A percentile compares a stretch with the other conserved stretches of the same genome.
Evolutionary conservation across 2,329 filamentous ascomycete genomes (phyloP).

Genomic region (Cladophialophora chaetospira): DNA sequence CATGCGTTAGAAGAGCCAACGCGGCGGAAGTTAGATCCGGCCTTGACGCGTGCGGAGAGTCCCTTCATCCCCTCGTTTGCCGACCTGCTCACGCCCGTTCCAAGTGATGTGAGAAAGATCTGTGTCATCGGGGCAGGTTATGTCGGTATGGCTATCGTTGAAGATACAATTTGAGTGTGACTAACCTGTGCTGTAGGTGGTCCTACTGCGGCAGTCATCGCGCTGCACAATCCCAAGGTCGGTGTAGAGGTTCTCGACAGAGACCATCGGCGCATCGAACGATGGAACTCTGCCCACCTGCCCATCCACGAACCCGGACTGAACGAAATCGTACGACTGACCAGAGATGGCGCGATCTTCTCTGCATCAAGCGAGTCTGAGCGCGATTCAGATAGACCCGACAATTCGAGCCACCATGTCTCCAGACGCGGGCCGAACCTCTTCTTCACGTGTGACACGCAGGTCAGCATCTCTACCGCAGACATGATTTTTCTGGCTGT

Average conservation of each 20-base stretch:
- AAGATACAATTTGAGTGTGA: not conserved
- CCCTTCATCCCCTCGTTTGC: conserved; percentile 10
- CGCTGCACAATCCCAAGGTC: conserved; percentile 70
- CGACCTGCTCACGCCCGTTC: conserved; percentile 6
- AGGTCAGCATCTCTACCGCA: conserved; percentile 63
- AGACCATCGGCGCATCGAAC: conserved; percentile 64
- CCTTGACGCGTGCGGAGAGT: conserved; percentile 5
- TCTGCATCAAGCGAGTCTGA: not conserved
- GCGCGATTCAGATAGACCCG: not conserved
- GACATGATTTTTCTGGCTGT: conserved; percentile 76
- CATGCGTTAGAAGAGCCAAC: conserved; percentile 17
- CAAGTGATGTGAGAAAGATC: conserved; percentile 46
- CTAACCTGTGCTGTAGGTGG: conserved; percentile 55
- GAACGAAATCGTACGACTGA: conserved; percentile 63
- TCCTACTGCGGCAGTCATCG: conserved; percentile 73
- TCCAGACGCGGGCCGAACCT: conserved; percentile 64
- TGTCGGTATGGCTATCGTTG: conserved; percentile 59
- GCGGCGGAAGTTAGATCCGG: conserved; percentile 1
- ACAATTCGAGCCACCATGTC: conserved; percentile 34
- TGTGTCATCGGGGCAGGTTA: conserved; percentile 77
- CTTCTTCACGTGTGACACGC: conserved; percentile 71
- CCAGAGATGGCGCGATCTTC: conserved; percentile 40
- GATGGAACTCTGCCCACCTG: conserved; percentile 72
- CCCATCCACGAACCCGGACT: conserved; percentile 77
- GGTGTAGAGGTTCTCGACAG: conserved; percentile 74